Percentiles rank a stretch among this genome's conserved stretches.
phyloP scores from a whole-genome alignment of 2,329 filamentous ascomycete species.

The Penicillium sp. region DNA sequence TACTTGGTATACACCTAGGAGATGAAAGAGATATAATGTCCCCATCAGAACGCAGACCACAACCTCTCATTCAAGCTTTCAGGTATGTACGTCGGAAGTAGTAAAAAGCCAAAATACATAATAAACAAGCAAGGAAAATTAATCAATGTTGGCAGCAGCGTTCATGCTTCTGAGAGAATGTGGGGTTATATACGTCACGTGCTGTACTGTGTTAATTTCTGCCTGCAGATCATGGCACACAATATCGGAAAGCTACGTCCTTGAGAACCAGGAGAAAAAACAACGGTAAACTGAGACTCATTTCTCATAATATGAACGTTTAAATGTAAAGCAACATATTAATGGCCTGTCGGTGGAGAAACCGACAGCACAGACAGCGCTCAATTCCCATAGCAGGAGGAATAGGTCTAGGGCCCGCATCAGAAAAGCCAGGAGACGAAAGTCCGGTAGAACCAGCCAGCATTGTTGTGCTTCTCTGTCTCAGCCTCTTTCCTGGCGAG shows the following conservation, averaged over 20 bases:
- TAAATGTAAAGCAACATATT: neutral
- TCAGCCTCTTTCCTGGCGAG: conserved; percentile 53
- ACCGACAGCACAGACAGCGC: neutral
- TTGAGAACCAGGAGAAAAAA: too few relatives aligned
- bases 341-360: neutral
- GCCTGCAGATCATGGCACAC: too few relatives aligned
- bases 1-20: neutral
- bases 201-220: too few relatives aligned
- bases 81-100: too few relatives aligned
- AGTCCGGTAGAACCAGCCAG: conserved; percentile 55
- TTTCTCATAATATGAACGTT: neutral
- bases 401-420: neutral
- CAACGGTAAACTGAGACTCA: neutral
- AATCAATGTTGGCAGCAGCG: too few relatives aligned
- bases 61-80: too few relatives aligned
- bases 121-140: too few relatives aligned
- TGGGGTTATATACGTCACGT: too few relatives aligned
- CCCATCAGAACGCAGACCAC: too few relatives aligned
- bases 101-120: too few relatives aligned
- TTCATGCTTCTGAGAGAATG: too few relatives aligned
- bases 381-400: neutral
- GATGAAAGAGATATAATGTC: neutral
- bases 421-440: conserved; percentile 63
- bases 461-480: conserved; percentile 33
- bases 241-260: too few relatives aligned